Evolutionary conservation across 306 rosid genomes (phyloP), one percentile per base, ranked within the genome.

Genomic region (Hippophae tibetana): DNA sequence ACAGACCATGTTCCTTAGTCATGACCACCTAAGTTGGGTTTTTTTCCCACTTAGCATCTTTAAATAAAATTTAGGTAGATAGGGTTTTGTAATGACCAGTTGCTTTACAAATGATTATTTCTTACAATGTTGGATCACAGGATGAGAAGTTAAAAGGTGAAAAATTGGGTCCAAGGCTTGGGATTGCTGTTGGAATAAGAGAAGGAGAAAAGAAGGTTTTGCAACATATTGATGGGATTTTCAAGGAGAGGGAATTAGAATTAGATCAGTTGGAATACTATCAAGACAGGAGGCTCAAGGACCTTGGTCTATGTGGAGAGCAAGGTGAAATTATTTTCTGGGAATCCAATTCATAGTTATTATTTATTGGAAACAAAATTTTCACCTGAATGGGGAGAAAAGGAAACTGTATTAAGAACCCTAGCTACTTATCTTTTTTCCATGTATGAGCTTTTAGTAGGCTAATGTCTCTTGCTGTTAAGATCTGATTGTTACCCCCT

Each of bases 301-400:
- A 92, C 25, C 96, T 92, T 68, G 98, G 98, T 43, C 96, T 92
- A n/a, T 83, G 81, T 7, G 95, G 96, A 41, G 98, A 92, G 74
- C 84, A 41, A 67, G 96, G 90, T 63, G 92, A 92, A 25, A 76
- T 87, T 55, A 77, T 81, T 71, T 81, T 81, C 81, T 92, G 71
- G 98, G 98, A 61, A 78, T 76, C 82, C 40, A 66, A 74, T 31
- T 31, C 38, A 31, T 31, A 31, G 5, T 2, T 31, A 31, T 2
- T 2, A 65, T 76, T 67, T 18, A 18, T 18, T 18, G 59, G 45
- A 23, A 42, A 6, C 23, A 18, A 18, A 54, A 61, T 27, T 18
- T 53, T 23, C 8, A 53, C 10, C 10, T 53, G 5, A 6, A 27
- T 57, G 31, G 13, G 14, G 11, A 18, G 53, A 25, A 45, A 53